Percentiles rank a stretch among this genome's conserved stretches.
Conservation (phyloP, 2,329 filamentous ascomycete genomes). For the Clonostachys rosea region DNA sequence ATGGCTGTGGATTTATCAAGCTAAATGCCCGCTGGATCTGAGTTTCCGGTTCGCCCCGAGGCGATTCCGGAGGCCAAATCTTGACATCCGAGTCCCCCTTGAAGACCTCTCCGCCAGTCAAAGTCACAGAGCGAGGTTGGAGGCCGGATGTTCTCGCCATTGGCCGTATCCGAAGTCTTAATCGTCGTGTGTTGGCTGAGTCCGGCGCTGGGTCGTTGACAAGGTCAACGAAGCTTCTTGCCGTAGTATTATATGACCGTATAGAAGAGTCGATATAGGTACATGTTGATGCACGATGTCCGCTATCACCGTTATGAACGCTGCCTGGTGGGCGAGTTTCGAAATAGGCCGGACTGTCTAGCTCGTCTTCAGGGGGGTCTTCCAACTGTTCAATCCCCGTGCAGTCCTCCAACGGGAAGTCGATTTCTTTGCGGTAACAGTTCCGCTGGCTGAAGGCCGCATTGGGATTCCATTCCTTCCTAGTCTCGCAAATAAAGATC, state of each 20-base stretch:
- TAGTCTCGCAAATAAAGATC: neutral
- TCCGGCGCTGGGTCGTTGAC: neutral
- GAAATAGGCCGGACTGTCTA: neutral
- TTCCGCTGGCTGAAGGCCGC: neutral
- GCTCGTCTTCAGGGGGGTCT: no score
- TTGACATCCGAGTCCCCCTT: neutral
- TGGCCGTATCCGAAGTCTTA: no score
- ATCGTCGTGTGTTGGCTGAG: no score
- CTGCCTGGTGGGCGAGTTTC: neutral
- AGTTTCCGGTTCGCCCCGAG: no score
- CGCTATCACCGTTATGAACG: neutral
- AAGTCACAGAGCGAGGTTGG: no score
- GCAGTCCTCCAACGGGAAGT: neutral
- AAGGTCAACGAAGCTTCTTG: neutral
- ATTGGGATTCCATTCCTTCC: neutral
- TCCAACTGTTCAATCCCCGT: no score
- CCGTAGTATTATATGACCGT: neutral
- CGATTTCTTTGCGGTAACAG: neutral
- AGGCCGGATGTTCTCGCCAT: no score
- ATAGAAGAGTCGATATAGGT: neutral
- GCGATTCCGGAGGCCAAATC: conserved; percentile 2
- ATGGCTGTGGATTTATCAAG: no score
- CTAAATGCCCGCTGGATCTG: no score
- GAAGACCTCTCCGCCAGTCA: no score
- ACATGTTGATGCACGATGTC: neutral